Conservation (phyloP, 495 filamentous ascomycete genomes). For the Hypoxylon subgilvum region DNA sequence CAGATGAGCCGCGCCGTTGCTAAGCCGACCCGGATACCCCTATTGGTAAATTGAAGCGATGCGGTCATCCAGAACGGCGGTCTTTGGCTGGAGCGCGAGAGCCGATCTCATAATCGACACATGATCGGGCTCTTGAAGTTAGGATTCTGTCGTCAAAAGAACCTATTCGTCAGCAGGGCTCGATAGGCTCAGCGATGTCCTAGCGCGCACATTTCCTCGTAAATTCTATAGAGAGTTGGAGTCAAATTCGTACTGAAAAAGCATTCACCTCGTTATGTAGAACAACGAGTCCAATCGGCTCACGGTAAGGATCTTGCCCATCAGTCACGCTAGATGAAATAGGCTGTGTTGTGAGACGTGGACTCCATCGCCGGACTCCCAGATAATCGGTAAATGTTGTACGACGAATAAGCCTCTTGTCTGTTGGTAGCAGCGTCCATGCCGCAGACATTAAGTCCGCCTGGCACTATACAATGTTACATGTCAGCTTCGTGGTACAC, state of each 20-base stretch:
- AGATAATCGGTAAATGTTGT: constrained; percentile 41
- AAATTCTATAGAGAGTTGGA: not conserved
- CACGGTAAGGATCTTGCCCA: constrained; percentile 29
- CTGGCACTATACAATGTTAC: constrained; percentile 29
- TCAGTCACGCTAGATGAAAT: constrained; percentile 23
- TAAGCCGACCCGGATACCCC: not conserved
- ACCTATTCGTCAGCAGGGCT: constrained; percentile 38
- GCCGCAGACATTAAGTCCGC: constrained; percentile 39
- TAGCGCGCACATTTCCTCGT: not conserved
- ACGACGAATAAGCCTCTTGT: constrained; percentile 35
- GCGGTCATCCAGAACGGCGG: constrained; percentile 21
- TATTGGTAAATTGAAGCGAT: constrained; percentile 34
- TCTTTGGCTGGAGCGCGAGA: constrained; percentile 5
- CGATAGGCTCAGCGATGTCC: constrained; percentile 26
- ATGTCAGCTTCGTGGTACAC: not conserved
- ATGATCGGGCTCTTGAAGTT: constrained; percentile 25
- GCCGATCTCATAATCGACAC: constrained; percentile 13
- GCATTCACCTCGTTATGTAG: too few species aligned
- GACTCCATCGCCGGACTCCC: constrained; percentile 28
- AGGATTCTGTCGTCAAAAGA: constrained; percentile 24
- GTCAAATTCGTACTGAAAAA: too few species aligned
- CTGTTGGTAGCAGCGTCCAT: constrained; percentile 37
- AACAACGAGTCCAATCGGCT: too few species aligned
- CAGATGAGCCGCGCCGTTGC: constrained; percentile 10
- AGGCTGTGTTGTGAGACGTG: constrained; percentile 32